These are phyloP conservation scores for Sclerotinia borealis DNA, from an alignment of 2,329 filamentous ascomycete species.

Conservation along the genomic window DNA sequence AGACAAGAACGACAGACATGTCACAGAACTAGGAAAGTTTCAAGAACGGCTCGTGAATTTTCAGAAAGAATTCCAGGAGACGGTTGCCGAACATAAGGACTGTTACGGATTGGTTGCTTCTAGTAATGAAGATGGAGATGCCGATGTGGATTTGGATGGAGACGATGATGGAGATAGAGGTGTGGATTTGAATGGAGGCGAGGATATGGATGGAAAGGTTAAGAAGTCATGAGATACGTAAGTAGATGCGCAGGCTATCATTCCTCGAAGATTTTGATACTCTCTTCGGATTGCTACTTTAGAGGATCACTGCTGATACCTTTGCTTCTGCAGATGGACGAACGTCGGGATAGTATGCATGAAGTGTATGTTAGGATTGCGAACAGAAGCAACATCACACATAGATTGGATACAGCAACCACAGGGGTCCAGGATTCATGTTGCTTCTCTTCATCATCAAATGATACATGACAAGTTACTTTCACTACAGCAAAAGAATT, in stretches of 20 bases:
- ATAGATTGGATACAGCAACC: background rate
- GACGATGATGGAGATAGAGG: background rate
- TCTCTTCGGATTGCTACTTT: background rate
- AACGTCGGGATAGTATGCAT: too few species aligned
- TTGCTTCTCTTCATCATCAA: fast-evolving
- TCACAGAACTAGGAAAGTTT: background rate
- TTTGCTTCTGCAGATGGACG: background rate
- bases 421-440: background rate
- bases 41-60: background rate
- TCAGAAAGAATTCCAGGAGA: background rate
- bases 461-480: background rate
- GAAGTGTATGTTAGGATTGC: background rate
- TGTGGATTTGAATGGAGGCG: background rate
- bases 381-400: too few species aligned
- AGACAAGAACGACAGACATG: background rate
- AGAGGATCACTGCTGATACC: background rate
- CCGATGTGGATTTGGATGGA: background rate
- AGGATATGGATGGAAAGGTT: background rate
- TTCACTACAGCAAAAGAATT: background rate
- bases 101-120: background rate
- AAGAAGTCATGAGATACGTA: background rate
- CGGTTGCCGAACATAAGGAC: background rate
- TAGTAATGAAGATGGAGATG: background rate
- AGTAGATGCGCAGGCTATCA: too few species aligned
- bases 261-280: background rate